Evolutionary conservation across 208 protist species (phyloP).

Genomic region (Herpetomonas tarakana): DNA sequence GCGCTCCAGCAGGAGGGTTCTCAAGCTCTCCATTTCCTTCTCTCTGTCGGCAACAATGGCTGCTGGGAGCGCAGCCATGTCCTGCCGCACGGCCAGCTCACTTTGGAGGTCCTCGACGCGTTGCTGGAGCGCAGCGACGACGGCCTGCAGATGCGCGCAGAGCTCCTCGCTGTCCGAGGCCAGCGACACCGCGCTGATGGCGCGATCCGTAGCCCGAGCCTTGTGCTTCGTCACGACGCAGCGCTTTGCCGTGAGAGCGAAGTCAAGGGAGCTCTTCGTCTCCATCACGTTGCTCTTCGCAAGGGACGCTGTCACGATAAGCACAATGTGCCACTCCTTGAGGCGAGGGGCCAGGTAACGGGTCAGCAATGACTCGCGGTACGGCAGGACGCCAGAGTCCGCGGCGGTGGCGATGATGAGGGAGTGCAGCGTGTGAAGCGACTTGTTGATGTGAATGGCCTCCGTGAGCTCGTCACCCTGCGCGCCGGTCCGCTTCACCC

Average conservation of each 20-base stretch:
- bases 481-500: slow-evolving; percentile 77
- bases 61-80: slow-evolving; percentile 7
- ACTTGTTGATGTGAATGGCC: slow-evolving; percentile 91
- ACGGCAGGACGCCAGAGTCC: slow-evolving; percentile 36
- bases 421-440: slow-evolving; percentile 84
- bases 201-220: slow-evolving; percentile 15
- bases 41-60: background rate
- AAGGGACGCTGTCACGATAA: slow-evolving; percentile 69
- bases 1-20: background rate
- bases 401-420: slow-evolving; percentile 39
- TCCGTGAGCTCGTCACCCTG: slow-evolving; percentile 73
- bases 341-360: slow-evolving; percentile 60
- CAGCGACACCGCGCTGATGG: slow-evolving; percentile 3
- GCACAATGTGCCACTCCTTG: slow-evolving; percentile 57
- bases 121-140: slow-evolving; percentile 27
- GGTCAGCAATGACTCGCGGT: slow-evolving; percentile 56
- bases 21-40: background rate
- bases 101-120: slow-evolving; percentile 29
- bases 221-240: slow-evolving; percentile 48
- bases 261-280: slow-evolving; percentile 71
- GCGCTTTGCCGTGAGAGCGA: slow-evolving; percentile 48
- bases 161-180: slow-evolving; percentile 7
- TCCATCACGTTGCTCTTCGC: slow-evolving; percentile 54
- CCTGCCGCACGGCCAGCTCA: slow-evolving; percentile 14
- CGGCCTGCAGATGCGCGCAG: slow-evolving; percentile 10